Base-by-base conservation (phyloP, 2,329 filamentous ascomycete genomes). In the Ophiostoma ips region DNA sequence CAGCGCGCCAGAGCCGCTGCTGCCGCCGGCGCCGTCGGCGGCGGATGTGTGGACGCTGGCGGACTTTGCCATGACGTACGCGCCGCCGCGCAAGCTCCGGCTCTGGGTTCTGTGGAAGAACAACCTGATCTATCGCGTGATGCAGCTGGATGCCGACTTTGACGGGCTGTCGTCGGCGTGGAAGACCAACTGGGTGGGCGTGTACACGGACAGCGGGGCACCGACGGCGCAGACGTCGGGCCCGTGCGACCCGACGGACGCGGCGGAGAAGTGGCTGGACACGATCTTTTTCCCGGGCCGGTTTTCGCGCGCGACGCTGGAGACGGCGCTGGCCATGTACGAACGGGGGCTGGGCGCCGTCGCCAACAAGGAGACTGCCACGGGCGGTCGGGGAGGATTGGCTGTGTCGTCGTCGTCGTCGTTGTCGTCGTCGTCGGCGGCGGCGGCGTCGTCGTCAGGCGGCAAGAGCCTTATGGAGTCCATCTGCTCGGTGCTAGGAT, bases 81-180 rank as follows among this genome's bases (percentile, higher is more conserved):
- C 67, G 8, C 75, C 73, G n/a, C 73, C 70, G 47, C 47, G 45
- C 38, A 47, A 50, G 43, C 35, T 57, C 15, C 68, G 75, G 56
- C 60, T 90, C 37, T 92, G 86, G 86, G 75, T 84, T 3, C 64
- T 92, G 38, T 90, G 85, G 84, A 87, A 88, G 67, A 88, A 88
- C 62, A 88, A 89, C 62, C 81, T 84, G 58, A 79, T 81, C 3
- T 88, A 87, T 60, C 75, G 83, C 53, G 73, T 88, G 10, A 84
- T 86, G 62, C 78, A 76, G 51, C 65, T 95, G 40, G 80, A 80
- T 43, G 84, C 94, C 55, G 74, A 83, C 57, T 70, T 83, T n/a
- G 73, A 77, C 36, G 77, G 80, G 40, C 69, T 83, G 52, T 66
- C 71, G 3, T 66, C 72, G 4, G 75, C 76, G 24, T 86, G 90